phyloP scores from a whole-genome alignment of 805 yeast species.

The Wickerhamiella allomyrinae region DNA sequence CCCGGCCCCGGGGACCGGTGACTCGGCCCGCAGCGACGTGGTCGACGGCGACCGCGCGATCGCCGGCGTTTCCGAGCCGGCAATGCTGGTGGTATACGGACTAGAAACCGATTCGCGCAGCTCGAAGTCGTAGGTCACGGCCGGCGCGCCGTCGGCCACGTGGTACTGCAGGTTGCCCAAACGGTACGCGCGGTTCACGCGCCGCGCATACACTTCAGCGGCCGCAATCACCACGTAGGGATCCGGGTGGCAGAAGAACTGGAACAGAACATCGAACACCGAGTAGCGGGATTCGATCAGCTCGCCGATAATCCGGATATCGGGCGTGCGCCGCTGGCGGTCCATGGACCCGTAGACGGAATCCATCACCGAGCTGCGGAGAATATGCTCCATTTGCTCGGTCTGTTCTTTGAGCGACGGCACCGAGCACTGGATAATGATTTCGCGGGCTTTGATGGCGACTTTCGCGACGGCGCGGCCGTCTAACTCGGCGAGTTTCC shows the following conservation, averaged over 20 bases:
- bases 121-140: slow-evolving; percentile 57
- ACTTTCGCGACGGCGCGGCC: slow-evolving; percentile 86
- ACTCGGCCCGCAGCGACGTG: background rate
- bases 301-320: slow-evolving; percentile 64
- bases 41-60: background rate
- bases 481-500: slow-evolving; percentile 73
- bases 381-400: slow-evolving; percentile 92
- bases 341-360: slow-evolving; percentile 53
- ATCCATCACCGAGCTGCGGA: slow-evolving; percentile 80
- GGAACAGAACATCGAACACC: slow-evolving; percentile 90
- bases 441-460: slow-evolving; percentile 88
- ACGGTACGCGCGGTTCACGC: slow-evolving; percentile 93
- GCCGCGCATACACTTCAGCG: slow-evolving; percentile 87
- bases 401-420: slow-evolving; percentile 94
- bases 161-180: slow-evolving; percentile 61
- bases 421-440: slow-evolving; percentile 88
- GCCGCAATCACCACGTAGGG: slow-evolving; percentile 91
- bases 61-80: slow-evolving; percentile 13
- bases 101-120: slow-evolving; percentile 11
- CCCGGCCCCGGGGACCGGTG: background rate
- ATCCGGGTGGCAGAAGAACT: slow-evolving; percentile 71
- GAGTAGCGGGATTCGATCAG: slow-evolving; percentile 93
- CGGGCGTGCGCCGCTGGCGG: slow-evolving; percentile 56
- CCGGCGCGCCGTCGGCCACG: slow-evolving; percentile 39
- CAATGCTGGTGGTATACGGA: slow-evolving; percentile 30